Conservation (phyloP, 2,329 filamentous ascomycete species). For the Chrysoporthe puriensis region DNA sequence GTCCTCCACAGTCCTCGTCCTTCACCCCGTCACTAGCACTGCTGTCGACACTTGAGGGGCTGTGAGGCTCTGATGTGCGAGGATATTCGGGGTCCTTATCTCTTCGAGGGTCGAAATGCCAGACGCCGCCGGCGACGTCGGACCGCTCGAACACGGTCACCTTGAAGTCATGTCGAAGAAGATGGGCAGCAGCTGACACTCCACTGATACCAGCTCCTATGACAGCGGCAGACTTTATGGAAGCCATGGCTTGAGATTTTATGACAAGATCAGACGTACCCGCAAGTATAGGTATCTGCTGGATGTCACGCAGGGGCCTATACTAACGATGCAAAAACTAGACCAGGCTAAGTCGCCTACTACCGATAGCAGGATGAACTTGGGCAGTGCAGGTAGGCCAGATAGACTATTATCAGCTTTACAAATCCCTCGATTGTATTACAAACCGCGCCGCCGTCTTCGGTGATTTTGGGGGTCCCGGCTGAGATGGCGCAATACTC, state of each 20-base stretch:
- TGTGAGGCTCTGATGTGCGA: conserved; percentile 28
- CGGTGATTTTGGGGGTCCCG: conserved; percentile 14
- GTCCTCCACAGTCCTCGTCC: not conserved
- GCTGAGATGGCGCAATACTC: conserved; percentile 24
- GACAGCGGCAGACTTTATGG: conserved; percentile 39
- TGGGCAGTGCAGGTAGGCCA: not conserved
- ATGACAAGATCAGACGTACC: not conserved
- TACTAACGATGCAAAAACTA: not conserved
- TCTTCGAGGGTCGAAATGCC: conserved; percentile 41
- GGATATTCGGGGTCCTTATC: conserved; percentile 41
- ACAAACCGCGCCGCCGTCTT: conserved; percentile 9
- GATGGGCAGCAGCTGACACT: conserved; percentile 43
- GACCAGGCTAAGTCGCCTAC: not conserved
- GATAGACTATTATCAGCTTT: not conserved
- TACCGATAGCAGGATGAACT: not conserved
- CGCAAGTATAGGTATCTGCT: not conserved
- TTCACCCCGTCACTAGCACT: not conserved
- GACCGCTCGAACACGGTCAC: conserved; percentile 46
- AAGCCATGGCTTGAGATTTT: conserved; percentile 10
- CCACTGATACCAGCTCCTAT: conserved; percentile 47
- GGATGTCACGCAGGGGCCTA: not conserved
- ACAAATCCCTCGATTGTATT: not conserved
- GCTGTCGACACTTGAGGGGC: not conserved
- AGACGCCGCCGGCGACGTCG: conserved; percentile 41
- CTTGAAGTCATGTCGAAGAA: conserved; percentile 40